Evolutionary conservation across 1,139 yeast species (phyloP), one percentile per base, ranked within the genome.

Genomic region (Kurtzmaniella quercitrusa): DNA sequence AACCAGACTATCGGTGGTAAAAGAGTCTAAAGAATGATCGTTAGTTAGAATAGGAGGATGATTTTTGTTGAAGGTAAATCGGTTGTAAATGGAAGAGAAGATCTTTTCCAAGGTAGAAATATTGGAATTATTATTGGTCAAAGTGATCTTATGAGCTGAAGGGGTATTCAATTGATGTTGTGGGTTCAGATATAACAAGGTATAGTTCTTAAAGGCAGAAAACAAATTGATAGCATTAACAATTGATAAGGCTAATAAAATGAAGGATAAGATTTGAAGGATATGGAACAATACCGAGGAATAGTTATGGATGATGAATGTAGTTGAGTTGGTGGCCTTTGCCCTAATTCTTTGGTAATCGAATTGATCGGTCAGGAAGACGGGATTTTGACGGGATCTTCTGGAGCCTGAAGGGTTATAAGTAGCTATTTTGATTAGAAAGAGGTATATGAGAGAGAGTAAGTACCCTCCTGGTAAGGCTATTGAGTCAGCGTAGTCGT

Each of bases 391-490:
- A 18, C 52, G 45, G 4, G n/a, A 14, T 42, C 46, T 49, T 47
- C 39, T 58, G 48, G 43, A 50, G 61, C 31, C 63, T 27, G 25
- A 46, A 16, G 40, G 46, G 47, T 60, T 58, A 46, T 59, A 58
- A 38, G 49, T 43, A 12, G 56, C 42, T 16, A 59, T 43, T 36
- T 57, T 53, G 39, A 57, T 52, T 39, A 61, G 42, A 9, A 59
- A 38, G 14, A 59, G 47, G 41, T 57, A 62, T 9, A 53, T 14
- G 3, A 52, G 38, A 3, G 61, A 48, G 4, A 75, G 56, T 0
- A 56, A 43, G n/a, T 63, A 58, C 0, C 85, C 85, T 10, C 68
- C 50, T 0, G 80, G 82, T 29, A 71, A 50, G 0, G 79, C 82
- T 8, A 74, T 50, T 1, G 73, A 53, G 18, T 57, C 54, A 9